A percentile compares a stretch with the other conserved stretches of the same genome.
These are phyloP conservation scores for Brassica carinata DNA, from an alignment of 345 rosid species.

Conservation along the genomic window DNA sequence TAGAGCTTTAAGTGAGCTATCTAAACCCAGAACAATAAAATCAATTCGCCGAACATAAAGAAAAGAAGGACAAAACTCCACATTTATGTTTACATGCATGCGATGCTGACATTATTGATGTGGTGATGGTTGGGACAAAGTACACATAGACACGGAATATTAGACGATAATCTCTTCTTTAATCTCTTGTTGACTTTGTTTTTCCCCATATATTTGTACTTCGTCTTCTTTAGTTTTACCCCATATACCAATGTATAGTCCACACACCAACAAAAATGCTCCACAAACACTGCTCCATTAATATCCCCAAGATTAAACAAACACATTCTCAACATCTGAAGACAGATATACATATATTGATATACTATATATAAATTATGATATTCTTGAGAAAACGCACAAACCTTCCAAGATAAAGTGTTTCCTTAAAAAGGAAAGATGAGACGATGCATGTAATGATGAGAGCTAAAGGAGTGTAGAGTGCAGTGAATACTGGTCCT, in stretches of 20 bases:
- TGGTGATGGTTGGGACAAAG: not conserved
- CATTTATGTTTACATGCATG: slow-evolving; percentile 8
- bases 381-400: not conserved
- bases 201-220: slow-evolving; percentile 19
- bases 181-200: slow-evolving; percentile 31
- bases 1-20: not conserved
- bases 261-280: slow-evolving; percentile 68
- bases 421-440: slow-evolving; percentile 67
- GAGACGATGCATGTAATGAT: slow-evolving; percentile 71
- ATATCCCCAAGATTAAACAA: not conserved
- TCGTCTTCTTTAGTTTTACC: slow-evolving; percentile 68
- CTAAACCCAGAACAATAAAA: not conserved
- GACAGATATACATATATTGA: not conserved
- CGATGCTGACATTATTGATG: slow-evolving; percentile 8
- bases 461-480: slow-evolving; percentile 81
- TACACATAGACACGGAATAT: slow-evolving; percentile 34
- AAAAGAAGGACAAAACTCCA: not conserved
- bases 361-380: not conserved
- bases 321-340: not conserved
- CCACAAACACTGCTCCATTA: slow-evolving; percentile 63
- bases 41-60: not conserved
- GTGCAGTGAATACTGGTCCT: slow-evolving; percentile 82
- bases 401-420: slow-evolving; percentile 74
- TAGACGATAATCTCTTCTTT: slow-evolving; percentile 41
- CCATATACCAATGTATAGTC: slow-evolving; percentile 81